A percentile compares a stretch with the other conserved stretches of the same genome.
phyloP scores from a whole-genome alignment of 1,139 yeast species.

The Nakaseomyces nivariensis region DNA sequence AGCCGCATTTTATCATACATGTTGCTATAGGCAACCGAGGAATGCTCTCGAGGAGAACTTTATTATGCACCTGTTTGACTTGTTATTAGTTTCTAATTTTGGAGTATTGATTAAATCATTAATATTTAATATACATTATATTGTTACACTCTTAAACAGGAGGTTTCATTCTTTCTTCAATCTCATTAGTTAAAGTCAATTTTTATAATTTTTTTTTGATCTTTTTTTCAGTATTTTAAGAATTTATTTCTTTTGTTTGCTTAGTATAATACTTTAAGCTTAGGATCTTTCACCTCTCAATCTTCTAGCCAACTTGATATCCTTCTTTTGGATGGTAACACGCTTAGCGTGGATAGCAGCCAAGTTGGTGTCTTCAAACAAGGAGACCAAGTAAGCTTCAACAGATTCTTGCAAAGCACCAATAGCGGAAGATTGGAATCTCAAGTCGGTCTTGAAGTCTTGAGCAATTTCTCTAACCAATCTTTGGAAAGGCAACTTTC shows the following conservation, averaged over 20 bases:
- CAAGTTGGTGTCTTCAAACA: constrained; percentile 92
- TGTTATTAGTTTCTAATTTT: no score
- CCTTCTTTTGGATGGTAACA: constrained; percentile 98
- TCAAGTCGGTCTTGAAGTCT: constrained; percentile 94
- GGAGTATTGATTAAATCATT: background rate
- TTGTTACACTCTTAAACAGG: background rate
- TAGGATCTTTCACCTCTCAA: constrained; percentile 92
- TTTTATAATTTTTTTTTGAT: background rate
- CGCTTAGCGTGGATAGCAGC: constrained; percentile 99
- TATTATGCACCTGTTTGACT: no score
- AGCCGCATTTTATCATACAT: background rate
- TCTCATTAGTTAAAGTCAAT: no score
- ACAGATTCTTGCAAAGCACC: constrained; percentile 99
- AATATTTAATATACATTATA: background rate
- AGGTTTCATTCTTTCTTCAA: background rate
- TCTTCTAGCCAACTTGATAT: constrained; percentile 97
- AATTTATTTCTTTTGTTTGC: background rate
- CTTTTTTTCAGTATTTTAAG: background rate
- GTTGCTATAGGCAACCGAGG: background rate
- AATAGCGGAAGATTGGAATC: constrained; percentile 96
- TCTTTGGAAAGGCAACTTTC: constrained; percentile 98
- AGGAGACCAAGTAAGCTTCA: constrained; percentile 86
- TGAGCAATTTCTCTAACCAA: constrained; percentile 96
- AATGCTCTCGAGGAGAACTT: background rate
- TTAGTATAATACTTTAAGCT: background rate